phyloP scores from a whole-genome alignment of 176 grass and related monocot species.

The Zizania latifolia region DNA sequence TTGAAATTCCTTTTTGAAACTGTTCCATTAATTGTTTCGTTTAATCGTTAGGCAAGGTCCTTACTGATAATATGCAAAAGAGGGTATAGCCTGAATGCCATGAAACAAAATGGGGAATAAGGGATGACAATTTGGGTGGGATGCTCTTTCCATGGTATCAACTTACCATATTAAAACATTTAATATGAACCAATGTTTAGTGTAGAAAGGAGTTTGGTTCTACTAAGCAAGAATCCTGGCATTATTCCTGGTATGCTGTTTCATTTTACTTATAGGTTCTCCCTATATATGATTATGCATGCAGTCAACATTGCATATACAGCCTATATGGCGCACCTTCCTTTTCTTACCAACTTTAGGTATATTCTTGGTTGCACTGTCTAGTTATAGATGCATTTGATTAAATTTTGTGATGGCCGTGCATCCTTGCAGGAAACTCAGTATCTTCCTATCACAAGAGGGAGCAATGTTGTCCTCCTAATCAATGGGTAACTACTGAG shows the following conservation, averaged over 20 bases:
- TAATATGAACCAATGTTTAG: neutral
- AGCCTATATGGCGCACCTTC: too few relatives aligned
- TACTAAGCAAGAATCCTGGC: neutral
- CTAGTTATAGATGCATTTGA: conserved; percentile 1
- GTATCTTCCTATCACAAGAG: conserved; percentile 96
- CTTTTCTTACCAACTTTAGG: too few relatives aligned
- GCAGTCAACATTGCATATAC: too few relatives aligned
- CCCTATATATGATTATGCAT: too few relatives aligned
- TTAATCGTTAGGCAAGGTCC: neutral
- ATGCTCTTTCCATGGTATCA: neutral
- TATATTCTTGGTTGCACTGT: neutral
- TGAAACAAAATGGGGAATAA: neutral
- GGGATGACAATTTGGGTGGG: neutral
- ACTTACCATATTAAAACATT: neutral
- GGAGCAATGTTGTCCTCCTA: conserved; percentile 88
- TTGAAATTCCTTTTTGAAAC: neutral
- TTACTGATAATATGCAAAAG: neutral
- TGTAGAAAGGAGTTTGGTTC: neutral
- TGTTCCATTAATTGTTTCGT: neutral
- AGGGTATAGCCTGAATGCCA: neutral
- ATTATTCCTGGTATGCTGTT: neutral
- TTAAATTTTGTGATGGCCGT: conserved; percentile 30
- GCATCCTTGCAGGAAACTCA: conserved; percentile 78
- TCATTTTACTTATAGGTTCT: too few relatives aligned
- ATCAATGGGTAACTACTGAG: conserved; percentile 79